These are phyloP conservation scores for Sphagnum magellanicum DNA, from an alignment of 228 moss, liverwort and hornwort genomes.

Conservation along the genomic window DNA sequence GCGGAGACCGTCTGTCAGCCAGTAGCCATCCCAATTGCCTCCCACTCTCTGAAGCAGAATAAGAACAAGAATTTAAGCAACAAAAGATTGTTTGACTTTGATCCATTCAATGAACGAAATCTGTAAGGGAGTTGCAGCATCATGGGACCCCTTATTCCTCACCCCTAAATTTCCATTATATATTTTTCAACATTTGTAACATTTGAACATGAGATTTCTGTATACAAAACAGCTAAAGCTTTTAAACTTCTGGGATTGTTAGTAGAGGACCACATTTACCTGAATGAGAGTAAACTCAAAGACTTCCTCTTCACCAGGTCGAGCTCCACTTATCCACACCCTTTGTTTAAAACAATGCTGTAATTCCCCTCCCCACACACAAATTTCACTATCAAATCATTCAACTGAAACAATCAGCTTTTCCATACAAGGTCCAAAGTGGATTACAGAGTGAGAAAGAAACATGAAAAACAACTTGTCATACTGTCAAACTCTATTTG, in stretches of 20 bases:
- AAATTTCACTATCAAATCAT: neutral
- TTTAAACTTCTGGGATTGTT: too few relatives aligned
- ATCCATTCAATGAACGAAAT: too few relatives aligned
- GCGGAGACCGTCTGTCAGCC: constrained; percentile 89
- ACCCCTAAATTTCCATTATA: neutral
- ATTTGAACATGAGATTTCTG: too few relatives aligned
- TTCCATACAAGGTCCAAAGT: neutral
- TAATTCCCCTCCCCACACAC: constrained; percentile 11
- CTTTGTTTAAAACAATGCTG: constrained; percentile 98
- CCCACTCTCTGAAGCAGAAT: constrained; percentile 61
- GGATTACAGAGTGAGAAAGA: neutral
- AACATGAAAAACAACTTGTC: neutral
- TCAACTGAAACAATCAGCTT: neutral
- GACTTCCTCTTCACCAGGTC: constrained; percentile 85
- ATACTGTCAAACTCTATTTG: too few relatives aligned
- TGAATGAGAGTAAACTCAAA: constrained; percentile 92
- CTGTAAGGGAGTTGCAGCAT: too few relatives aligned
- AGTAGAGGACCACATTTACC: constrained; percentile 21
- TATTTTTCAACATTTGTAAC: neutral
- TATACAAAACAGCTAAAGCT: too few relatives aligned
- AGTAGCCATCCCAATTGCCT: constrained; percentile 98
- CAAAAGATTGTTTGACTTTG: too few relatives aligned
- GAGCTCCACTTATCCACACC: constrained; percentile 76
- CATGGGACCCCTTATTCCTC: too few relatives aligned
- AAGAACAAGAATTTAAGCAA: neutral